Base-by-base conservation (phyloP, 176 grass and related monocot species). In the Elaeis guineensis region DNA sequence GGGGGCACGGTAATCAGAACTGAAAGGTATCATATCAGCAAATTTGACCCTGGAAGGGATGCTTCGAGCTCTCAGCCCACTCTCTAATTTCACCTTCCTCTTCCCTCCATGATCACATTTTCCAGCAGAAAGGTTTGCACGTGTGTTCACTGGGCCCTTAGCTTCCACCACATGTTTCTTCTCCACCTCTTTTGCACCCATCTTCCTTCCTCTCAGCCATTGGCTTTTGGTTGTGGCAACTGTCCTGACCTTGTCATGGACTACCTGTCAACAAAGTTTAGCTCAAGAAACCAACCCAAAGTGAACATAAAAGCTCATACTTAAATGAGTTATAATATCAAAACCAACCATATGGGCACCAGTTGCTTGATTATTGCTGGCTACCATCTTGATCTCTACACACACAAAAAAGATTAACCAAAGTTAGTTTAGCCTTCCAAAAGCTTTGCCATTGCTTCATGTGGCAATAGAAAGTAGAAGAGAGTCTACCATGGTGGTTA, bases 101-200 rank as follows among this genome's bases (percentile, higher is more conserved):
- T 68, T 52, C 52, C 44, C 55, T 58, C 19, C 63, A 4, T 63
- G 49, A 5, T 1, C 57, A 39, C 25, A 39, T 52, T 66, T 23
- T 44, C 19, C 61, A 61, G 21, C 64, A 69, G 25, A 69, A 69
- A 60, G 70, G 60, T 74, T 66, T 90, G 87, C 72, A 74, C 78
- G 79, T 86, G 69, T 63, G 65, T 57, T 82, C 2, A 35, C 24
- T 8, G 61, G 2, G 22, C 17, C 50, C 71, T 56, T 70, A 65
- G 44, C 60, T 16, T 51, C 8, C 53, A 70, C 16, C 17, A 11
- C 49, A 25, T 59, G 25, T 30, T 58, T 16, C 28, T 28, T 65
- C 51, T 51, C 68, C 54, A 4, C 24, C 14, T 66, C 64, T 55
- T 16, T 69, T 6, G 11, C 25, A 21, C 51, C 64, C 9, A 16